Evolutionary conservation across 2,329 filamentous ascomycete genomes (phyloP).

Genomic region (Fragosphaeria purpurea): DNA sequence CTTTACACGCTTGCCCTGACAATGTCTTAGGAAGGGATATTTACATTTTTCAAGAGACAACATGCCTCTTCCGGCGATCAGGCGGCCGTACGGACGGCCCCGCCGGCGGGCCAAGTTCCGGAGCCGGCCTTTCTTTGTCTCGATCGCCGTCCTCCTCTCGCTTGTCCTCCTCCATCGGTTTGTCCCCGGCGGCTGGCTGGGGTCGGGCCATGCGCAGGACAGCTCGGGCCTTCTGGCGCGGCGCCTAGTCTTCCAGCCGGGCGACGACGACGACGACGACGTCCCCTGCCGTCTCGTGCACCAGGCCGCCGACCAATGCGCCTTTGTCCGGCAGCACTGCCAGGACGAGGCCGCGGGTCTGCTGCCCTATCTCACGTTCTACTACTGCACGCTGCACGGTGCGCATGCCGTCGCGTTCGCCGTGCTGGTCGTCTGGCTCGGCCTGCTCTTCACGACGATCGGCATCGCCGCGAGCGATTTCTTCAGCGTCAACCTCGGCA

Average conservation of each 20-base stretch:
- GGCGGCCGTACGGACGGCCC: constrained; percentile 2
- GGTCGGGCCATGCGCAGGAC: background rate
- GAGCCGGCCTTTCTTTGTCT: constrained; percentile 39
- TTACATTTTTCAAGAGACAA: no score
- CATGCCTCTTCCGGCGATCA: no score
- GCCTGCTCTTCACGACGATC: constrained; percentile 87
- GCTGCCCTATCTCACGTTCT: constrained; percentile 77
- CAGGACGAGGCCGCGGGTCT: constrained; percentile 82
- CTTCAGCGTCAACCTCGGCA: constrained; percentile 93
- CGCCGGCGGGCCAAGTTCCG: constrained; percentile 27
- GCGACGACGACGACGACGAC: constrained; percentile 16
- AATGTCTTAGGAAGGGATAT: no score
- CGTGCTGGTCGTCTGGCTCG: constrained; percentile 73
- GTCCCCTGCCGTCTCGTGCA: constrained; percentile 71
- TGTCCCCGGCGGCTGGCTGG: background rate
- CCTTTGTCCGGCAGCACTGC: constrained; percentile 75
- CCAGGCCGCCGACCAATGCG: constrained; percentile 68
- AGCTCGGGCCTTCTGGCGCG: background rate
- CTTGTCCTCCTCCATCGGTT: constrained; percentile 31
- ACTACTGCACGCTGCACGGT: constrained; percentile 69
- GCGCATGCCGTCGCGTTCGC: constrained; percentile 69
- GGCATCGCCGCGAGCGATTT: constrained; percentile 98
- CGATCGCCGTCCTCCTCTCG: constrained; percentile 33
- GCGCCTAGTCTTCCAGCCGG: background rate
- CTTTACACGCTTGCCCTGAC: no score